Evolutionary conservation across 2,329 filamentous ascomycete species (phyloP).

Genomic region (Xylaria sp.): DNA sequence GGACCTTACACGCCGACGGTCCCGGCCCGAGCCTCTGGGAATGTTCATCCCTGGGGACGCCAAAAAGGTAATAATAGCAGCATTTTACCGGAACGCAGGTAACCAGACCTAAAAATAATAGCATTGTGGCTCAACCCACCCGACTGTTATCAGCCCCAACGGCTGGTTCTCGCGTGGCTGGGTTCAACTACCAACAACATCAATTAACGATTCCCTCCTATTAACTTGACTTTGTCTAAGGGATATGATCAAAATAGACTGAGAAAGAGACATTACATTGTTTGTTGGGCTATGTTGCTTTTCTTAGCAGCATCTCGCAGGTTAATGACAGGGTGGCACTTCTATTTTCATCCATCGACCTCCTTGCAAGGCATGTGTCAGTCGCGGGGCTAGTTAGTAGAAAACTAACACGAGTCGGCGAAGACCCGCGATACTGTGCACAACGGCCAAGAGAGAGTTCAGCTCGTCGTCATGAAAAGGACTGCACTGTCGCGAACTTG

Average conservation of each 20-base stretch:
- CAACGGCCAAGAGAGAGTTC: not conserved
- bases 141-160: not conserved
- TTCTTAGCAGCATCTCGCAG: not conserved
- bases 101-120: not conserved
- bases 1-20: not conserved
- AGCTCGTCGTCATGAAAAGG: too few relatives aligned
- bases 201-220: too few relatives aligned
- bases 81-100: not conserved
- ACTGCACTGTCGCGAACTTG: too few relatives aligned
- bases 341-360: not conserved
- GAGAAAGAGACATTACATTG: not conserved
- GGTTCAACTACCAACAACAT: too few relatives aligned
- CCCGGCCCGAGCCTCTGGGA: conserved; percentile 7
- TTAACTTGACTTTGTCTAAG: too few relatives aligned
- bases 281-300: not conserved
- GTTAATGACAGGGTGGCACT: too few relatives aligned
- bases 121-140: not conserved
- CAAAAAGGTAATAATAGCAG: not conserved
- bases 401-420: not conserved
- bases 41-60: not conserved
- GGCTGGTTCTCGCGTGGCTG: too few relatives aligned
- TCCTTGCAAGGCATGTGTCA: not conserved
- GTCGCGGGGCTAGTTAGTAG: not conserved
- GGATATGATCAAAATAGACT: not conserved
- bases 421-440: not conserved